A percentile compares a stretch with the other conserved stretches of the same genome.
phyloP scores from a whole-genome alignment of 768 basidiomycete species.

The Porphyrellus cyaneotinctus region DNA sequence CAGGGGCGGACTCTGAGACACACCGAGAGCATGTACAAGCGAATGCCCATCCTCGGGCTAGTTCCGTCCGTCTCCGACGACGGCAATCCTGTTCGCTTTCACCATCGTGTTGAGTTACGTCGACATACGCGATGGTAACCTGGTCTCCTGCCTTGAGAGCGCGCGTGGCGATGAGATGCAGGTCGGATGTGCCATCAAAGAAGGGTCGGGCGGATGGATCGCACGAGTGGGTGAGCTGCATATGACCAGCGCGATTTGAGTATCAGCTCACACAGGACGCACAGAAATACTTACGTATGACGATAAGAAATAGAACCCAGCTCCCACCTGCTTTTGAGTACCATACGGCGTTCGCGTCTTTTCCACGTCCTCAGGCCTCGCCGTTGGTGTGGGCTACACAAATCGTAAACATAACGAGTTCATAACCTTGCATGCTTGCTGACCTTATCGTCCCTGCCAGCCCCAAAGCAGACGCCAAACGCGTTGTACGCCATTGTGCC shows the following conservation, averaged over 20 bases:
- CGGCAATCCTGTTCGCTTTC: slow-evolving; percentile 56
- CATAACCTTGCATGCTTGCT: slow-evolving; percentile 10
- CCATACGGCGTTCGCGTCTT: slow-evolving; percentile 74
- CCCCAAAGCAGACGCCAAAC: slow-evolving; percentile 65
- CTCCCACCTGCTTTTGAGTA: slow-evolving; percentile 70
- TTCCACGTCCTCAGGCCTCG: slow-evolving; percentile 67
- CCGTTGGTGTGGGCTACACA: slow-evolving; percentile 46
- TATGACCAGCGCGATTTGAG: background rate
- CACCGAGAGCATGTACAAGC: slow-evolving; percentile 71
- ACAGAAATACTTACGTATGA: slow-evolving; percentile 49
- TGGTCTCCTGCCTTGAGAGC: slow-evolving; percentile 73
- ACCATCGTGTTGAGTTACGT: slow-evolving; percentile 51
- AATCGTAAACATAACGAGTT: background rate
- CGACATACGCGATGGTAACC: slow-evolving; percentile 72
- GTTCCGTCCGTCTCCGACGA: slow-evolving; percentile 63
- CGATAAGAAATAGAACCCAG: slow-evolving; percentile 71
- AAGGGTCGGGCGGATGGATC: slow-evolving; percentile 60
- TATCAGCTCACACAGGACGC: background rate
- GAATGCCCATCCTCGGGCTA: slow-evolving; percentile 80
- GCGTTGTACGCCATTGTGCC: slow-evolving; percentile 77
- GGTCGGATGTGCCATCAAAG: slow-evolving; percentile 66
- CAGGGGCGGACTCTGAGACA: slow-evolving; percentile 43
- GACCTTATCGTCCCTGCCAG: slow-evolving; percentile 74
- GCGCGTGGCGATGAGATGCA: slow-evolving; percentile 63
- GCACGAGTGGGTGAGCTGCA: slow-evolving; percentile 69